Conservation (phyloP, 2,329 filamentous ascomycete genomes). For the Fusarium papillatum region DNA sequence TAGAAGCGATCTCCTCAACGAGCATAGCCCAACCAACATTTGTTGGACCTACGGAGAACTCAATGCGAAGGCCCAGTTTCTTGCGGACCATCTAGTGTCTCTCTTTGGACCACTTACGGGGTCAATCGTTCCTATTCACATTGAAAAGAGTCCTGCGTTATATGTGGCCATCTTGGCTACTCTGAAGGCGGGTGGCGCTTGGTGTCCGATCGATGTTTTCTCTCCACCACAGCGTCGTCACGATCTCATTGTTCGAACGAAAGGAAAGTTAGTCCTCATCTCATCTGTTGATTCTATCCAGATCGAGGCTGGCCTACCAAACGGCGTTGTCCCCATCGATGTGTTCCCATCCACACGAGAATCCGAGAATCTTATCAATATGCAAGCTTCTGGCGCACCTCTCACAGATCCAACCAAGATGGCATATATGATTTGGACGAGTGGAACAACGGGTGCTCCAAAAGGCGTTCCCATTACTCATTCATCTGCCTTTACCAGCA, state of each 20-base stretch:
- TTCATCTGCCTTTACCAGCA: constrained; percentile 42
- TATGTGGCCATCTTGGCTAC: constrained; percentile 57
- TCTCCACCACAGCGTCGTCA: constrained; percentile 53
- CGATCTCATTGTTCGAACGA: constrained; percentile 52
- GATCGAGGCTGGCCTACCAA: background rate
- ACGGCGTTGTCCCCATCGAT: constrained; percentile 2
- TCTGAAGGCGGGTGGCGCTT: constrained; percentile 57
- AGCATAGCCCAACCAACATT: background rate
- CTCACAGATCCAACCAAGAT: constrained; percentile 12
- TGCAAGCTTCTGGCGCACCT: background rate
- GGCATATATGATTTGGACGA: constrained; percentile 55
- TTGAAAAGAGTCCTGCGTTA: constrained; percentile 52
- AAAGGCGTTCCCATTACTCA: constrained; percentile 55
- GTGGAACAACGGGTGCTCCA: constrained; percentile 45
- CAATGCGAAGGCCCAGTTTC: constrained; percentile 3
- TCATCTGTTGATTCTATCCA: constrained; percentile 1
- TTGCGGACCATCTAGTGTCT: background rate
- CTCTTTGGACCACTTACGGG: constrained; percentile 2
- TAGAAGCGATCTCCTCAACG: background rate
- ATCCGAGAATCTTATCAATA: background rate
- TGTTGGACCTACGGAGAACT: constrained; percentile 7
- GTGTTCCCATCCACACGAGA: background rate
- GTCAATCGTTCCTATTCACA: constrained; percentile 52
- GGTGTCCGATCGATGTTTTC: constrained; percentile 55
- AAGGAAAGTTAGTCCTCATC: constrained; percentile 29